Conservation (phyloP, 2,329 filamentous ascomycete genomes). For the Metarhizium album region DNA sequence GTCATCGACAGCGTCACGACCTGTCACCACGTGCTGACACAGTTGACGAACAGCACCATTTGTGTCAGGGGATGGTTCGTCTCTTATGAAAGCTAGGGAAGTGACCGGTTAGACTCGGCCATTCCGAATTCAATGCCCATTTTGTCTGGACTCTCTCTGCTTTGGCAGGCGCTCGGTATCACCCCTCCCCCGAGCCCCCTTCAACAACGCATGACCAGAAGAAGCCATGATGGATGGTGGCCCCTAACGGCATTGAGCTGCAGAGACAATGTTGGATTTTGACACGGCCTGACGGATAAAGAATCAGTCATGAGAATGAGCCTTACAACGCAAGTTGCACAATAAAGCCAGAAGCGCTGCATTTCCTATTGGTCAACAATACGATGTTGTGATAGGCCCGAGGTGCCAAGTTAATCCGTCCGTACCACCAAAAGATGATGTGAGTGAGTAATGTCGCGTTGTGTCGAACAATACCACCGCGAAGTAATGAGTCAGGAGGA, state of each 20-base stretch:
- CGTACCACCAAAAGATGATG: not conserved
- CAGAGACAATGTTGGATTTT: not conserved
- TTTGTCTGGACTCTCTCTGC: not conserved
- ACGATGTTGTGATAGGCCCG: too few species aligned
- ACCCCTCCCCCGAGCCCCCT: not conserved
- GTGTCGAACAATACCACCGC: not conserved
- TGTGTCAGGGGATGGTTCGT: not conserved
- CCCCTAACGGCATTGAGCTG: not conserved
- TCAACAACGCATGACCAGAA: not conserved
- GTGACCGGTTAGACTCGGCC: not conserved
- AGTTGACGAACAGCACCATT: not conserved
- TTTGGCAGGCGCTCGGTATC: not conserved
- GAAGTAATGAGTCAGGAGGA: not conserved
- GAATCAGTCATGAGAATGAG: not conserved
- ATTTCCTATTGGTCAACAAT: not conserved
- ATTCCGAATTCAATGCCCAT: not conserved
- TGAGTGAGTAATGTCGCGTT: not conserved
- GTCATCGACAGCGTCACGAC: not conserved
- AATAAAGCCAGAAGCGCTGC: not conserved
- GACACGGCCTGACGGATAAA: not conserved
- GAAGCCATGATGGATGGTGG: not conserved
- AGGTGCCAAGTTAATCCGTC: too few species aligned
- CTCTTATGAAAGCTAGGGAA: not conserved
- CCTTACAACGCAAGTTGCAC: not conserved
- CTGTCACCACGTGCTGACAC: not conserved